These are phyloP conservation scores for Laburnicola sp. DNA, from an alignment of 2,329 filamentous ascomycete genomes.

Conservation along the genomic window DNA sequence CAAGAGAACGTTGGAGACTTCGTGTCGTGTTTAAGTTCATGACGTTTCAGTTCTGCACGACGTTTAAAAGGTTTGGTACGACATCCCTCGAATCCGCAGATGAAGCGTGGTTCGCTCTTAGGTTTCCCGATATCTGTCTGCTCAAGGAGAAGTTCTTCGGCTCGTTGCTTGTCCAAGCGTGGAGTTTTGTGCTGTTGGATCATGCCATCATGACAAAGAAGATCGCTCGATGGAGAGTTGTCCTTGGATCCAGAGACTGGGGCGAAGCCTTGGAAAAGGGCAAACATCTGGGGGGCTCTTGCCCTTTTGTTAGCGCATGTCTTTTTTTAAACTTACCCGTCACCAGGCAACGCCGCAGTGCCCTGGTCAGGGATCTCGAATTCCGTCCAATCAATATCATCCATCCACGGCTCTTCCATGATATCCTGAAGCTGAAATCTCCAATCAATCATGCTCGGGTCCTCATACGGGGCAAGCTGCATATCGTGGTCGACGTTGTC, in stretches of 20 bases:
- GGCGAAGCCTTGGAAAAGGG: too few species aligned
- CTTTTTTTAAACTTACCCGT: slow-evolving; percentile 27
- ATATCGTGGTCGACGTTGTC: slow-evolving; percentile 17
- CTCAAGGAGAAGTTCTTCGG: not conserved
- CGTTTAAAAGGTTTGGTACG: slow-evolving; percentile 11
- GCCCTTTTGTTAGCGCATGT: slow-evolving; percentile 27
- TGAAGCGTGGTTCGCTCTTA: not conserved
- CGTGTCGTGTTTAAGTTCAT: slow-evolving; percentile 6
- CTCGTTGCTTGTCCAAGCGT: too few species aligned
- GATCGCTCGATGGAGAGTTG: too few species aligned
- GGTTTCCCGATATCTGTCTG: not conserved
- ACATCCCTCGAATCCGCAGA: slow-evolving; percentile 6
- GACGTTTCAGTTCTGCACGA: slow-evolving; percentile 9
- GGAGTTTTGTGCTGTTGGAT: too few species aligned
- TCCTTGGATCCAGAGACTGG: too few species aligned
- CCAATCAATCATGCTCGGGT: slow-evolving; percentile 2
- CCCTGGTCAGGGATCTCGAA: not conserved
- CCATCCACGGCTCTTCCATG: slow-evolving; percentile 13
- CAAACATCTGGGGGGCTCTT: not conserved
- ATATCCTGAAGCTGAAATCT: slow-evolving; percentile 8
- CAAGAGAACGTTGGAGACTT: slow-evolving; percentile 1
- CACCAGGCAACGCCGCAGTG: slow-evolving; percentile 12
- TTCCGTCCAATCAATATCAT: slow-evolving; percentile 5
- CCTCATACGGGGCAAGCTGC: slow-evolving; percentile 6
- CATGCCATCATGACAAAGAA: too few species aligned